phyloP scores from a whole-genome alignment of 345 rosid genomes.

The Camelina neglecta region DNA sequence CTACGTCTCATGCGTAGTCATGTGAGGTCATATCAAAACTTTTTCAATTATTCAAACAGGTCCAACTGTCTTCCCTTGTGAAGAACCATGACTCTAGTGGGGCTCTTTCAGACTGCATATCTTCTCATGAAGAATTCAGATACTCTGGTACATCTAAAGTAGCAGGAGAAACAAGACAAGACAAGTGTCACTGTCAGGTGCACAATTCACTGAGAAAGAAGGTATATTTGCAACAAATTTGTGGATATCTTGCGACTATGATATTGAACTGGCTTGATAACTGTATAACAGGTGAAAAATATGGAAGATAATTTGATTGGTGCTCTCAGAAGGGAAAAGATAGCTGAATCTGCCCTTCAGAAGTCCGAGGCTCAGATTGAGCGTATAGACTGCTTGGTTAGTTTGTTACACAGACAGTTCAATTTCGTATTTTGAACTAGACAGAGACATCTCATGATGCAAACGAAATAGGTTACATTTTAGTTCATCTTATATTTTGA shows the following conservation, averaged over 20 bases:
- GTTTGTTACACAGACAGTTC: constrained; percentile 41
- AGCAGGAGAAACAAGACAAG: constrained; percentile 43
- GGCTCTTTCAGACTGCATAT: constrained; percentile 42
- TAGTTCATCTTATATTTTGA: constrained; percentile 37
- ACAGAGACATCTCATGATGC: constrained; percentile 23
- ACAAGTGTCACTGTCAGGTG: constrained; percentile 42
- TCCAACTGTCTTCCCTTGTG: constrained; percentile 65
- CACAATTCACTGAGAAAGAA: constrained; percentile 47
- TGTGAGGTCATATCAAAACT: constrained; percentile 33
- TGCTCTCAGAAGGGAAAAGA: constrained; percentile 72
- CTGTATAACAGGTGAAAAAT: constrained; percentile 48
- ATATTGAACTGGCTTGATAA: constrained; percentile 30
- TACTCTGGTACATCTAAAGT: constrained; percentile 42
- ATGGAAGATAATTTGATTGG: constrained; percentile 56
- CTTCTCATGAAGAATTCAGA: constrained; percentile 50
- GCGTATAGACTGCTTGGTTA: constrained; percentile 62
- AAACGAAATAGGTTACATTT: background rate
- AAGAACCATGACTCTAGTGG: constrained; percentile 57
- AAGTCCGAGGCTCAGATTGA: constrained; percentile 70
- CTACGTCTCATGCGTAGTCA: constrained; percentile 25
- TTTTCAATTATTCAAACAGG: constrained; percentile 54
- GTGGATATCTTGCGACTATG: constrained; percentile 24
- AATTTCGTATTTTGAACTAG: constrained; percentile 9
- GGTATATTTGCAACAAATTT: constrained; percentile 43
- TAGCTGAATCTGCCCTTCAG: constrained; percentile 55